Base-by-base conservation (phyloP, 768 basidiomycete species). In the Naganishia onofrii region DNA sequence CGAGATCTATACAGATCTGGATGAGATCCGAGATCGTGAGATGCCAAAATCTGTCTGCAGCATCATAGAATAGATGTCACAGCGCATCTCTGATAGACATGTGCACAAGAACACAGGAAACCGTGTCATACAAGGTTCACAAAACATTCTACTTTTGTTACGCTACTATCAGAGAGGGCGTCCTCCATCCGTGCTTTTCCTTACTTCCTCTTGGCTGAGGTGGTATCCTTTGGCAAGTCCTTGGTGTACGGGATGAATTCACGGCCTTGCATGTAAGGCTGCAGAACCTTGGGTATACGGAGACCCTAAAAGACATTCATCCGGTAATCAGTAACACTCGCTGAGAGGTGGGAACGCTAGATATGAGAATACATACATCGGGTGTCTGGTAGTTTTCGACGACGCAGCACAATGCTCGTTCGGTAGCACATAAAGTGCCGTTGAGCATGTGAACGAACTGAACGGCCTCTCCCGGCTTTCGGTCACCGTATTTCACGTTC, bases 361-460 rank as follows among this genome's bases (percentile, higher is more conserved):
- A 34, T 19, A 12, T 2, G 3, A 48, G 21, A 51, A 34, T 64
- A 84, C 88, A 68, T 76, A 95, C 94, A 60, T 96, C 93, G 0
- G 90, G 85, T 0, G 93, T 97, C 83, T 99, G 96, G 80, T 95
- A 93, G 82, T 98, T 98, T 83, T 99, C 96, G n/a, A 93, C 94
- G 68, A 99, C 76, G 81, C 96, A 98, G 82, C 95, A 98, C 23
- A 98, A 84, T 0, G 96, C 92, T 46, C 96, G 91, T 82, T 95
- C 92, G 0, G 96, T 98, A 0, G 96, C 96, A 75, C 93, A 96
- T 54, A 99, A 85, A 3, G 96, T 99, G 53, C 79, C 95, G 81
- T 99, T 99, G 77, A 99, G 83, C 96, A 99, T 99, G 84, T 99
- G 96, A 5, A 96, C 94, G 82, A 97, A 98, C 5, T 93, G 83